Conservation (phyloP, 371 early-diverging fungal genomes). For the Apophysomyces elegans region DNA sequence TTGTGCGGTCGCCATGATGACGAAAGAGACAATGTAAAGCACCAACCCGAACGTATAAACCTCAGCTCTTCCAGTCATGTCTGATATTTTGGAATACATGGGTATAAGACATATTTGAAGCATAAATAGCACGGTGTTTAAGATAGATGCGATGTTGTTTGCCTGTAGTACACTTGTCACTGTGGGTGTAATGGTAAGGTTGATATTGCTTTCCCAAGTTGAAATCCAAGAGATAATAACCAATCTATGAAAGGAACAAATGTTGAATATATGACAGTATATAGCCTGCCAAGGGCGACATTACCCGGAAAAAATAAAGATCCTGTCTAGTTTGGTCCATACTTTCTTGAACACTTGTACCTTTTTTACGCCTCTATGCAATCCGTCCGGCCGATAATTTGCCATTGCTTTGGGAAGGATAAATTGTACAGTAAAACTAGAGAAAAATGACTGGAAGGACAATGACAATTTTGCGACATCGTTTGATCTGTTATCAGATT, state of each 20-base stretch:
- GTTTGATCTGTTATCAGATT: not conserved
- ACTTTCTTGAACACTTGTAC: slow-evolving; percentile 35
- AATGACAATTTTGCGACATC: not conserved
- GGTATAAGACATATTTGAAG: slow-evolving; percentile 31
- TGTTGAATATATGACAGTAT: not conserved
- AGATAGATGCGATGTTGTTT: slow-evolving; percentile 21
- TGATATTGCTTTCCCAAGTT: slow-evolving; percentile 21
- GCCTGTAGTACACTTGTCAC: slow-evolving; percentile 11
- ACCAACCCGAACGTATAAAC: slow-evolving; percentile 21
- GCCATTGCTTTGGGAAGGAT: not conserved
- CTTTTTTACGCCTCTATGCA: slow-evolving; percentile 22
- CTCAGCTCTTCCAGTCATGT: slow-evolving; percentile 30
- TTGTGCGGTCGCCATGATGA: slow-evolving; percentile 27
- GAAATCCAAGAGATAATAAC: slow-evolving; percentile 28
- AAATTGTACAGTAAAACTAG: not conserved
- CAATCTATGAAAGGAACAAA: slow-evolving; percentile 15
- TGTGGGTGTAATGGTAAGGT: slow-evolving; percentile 11
- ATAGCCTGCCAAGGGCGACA: too few relatives aligned
- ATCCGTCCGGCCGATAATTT: not conserved
- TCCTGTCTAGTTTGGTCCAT: slow-evolving; percentile 27
- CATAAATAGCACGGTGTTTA: slow-evolving; percentile 19
- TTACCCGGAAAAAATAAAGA: slow-evolving; percentile 31
- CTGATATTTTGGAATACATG: slow-evolving; percentile 37
- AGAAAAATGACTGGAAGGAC: too few relatives aligned
- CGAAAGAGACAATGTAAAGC: slow-evolving; percentile 22